phyloP scores from a whole-genome alignment of 2,329 filamentous ascomycete genomes.

The Amphichorda felina region DNA sequence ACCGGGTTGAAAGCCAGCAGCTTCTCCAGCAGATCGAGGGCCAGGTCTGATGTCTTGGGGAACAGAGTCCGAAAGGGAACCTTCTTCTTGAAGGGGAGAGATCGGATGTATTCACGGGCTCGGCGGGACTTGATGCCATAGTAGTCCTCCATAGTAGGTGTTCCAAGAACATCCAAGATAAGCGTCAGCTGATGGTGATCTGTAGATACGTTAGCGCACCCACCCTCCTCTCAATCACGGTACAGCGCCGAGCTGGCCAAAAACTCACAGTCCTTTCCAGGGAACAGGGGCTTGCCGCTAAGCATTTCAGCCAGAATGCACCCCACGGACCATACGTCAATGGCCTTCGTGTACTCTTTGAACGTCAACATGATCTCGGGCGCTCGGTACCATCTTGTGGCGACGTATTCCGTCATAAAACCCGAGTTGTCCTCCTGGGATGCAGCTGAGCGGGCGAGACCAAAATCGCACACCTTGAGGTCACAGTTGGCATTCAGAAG shows the following conservation, averaged over 20 bases:
- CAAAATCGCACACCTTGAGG: slow-evolving; percentile 97
- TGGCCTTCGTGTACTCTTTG: slow-evolving; percentile 99
- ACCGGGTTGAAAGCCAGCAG: slow-evolving; percentile 95
- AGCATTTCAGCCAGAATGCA: slow-evolving; percentile 98
- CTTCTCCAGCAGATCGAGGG: slow-evolving; percentile 88
- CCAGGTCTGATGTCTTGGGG: slow-evolving; percentile 97
- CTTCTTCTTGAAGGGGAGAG: slow-evolving; percentile 99
- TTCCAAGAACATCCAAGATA: slow-evolving; percentile 93
- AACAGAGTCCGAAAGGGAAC: slow-evolving; percentile 95
- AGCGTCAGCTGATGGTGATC: slow-evolving; percentile 97
- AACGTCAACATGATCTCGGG: slow-evolving; percentile 99
- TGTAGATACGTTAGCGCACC: slow-evolving; percentile 19
- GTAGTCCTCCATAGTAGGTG: slow-evolving; percentile 99
- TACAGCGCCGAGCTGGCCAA: too few relatives aligned
- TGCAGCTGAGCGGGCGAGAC: slow-evolving; percentile 64
- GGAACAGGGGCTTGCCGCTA: slow-evolving; percentile 94
- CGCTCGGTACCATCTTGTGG: slow-evolving; percentile 96
- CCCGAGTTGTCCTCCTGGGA: slow-evolving; percentile 99
- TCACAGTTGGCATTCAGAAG: slow-evolving; percentile 98
- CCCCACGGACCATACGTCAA: slow-evolving; percentile 97
- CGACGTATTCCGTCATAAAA: slow-evolving; percentile 99
- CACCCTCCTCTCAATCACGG: too few relatives aligned
- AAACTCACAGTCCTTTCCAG: slow-evolving; percentile 88
- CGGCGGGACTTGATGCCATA: slow-evolving; percentile 98
- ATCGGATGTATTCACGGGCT: slow-evolving; percentile 95